These are phyloP conservation scores for Bipolaris cookei DNA, from an alignment of 2,329 filamentous ascomycete species.

Conservation along the genomic window DNA sequence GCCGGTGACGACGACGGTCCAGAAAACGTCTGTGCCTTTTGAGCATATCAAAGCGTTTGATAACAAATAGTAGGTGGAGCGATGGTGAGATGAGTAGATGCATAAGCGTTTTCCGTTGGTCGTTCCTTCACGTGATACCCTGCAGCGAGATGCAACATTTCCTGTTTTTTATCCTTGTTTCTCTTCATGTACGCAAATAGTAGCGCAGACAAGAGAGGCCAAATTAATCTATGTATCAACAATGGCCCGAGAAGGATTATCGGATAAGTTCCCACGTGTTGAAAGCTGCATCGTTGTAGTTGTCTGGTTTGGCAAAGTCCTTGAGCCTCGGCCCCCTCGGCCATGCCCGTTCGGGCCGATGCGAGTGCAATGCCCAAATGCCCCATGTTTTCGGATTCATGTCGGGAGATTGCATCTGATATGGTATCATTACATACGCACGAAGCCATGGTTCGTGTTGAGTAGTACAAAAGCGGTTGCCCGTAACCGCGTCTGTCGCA, in stretches of 20 bases:
- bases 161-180: background rate
- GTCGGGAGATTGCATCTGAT: background rate
- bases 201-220: conserved; percentile 1
- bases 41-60: conserved; percentile 13
- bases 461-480: background rate
- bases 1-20: conserved; percentile 20
- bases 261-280: conserved; percentile 2
- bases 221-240: background rate
- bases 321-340: background rate
- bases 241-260: too few species aligned
- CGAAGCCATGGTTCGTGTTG: background rate
- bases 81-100: background rate
- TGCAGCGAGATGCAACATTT: conserved; percentile 10
- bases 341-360: conserved; percentile 6
- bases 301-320: background rate
- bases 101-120: conserved; percentile 3
- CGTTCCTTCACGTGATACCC: conserved; percentile 15
- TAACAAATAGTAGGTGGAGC: conserved; percentile 8
- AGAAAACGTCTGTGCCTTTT: conserved; percentile 12
- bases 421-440: background rate
- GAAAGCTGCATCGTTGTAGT: background rate
- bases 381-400: background rate
- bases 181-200: background rate
- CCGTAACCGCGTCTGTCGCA: background rate
- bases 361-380: background rate